Base-by-base conservation (phyloP, 345 rosid genomes). In the Eucalyptus sideroxylon region DNA sequence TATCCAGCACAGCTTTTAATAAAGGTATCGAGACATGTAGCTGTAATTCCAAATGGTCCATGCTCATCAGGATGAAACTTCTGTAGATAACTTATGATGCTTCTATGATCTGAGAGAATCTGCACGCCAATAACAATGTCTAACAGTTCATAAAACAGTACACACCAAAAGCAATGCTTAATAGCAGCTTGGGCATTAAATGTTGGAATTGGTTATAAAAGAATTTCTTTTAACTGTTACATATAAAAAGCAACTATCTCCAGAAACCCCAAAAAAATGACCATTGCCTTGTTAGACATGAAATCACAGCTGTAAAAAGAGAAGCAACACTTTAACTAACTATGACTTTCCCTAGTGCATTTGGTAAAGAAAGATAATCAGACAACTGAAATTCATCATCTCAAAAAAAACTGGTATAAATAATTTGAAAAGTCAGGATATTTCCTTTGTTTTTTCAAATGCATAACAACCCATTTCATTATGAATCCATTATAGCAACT, bases 1-100 rank as follows among this genome's bases (percentile, higher is more conserved):
- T 98, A 96, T 89, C 99, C 99, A 27, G 99, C 99, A 91, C 99
- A 98, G 90, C 99, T 98, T 93, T 97, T 98, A 89, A 98, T 98
- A 88, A 98, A 98, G 56, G 99, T 98, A 88, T 97, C 99, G 17
- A 96, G 99, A 91, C 99, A 98, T 86, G 95, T 93, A 59, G 99
- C 96, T 55, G 99, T 98, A 90, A 98, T 96, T 88, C 99, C 99
- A 60, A 97, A 98, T 86, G 99, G 99, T 16, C 97, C 99, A 85
- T 96, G 98, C 60, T 98, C 99, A 93, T 98, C 99, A 81, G 97
- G 96, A 93, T 97, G 99, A 91, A 98, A 97, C 94, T 97, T 97
- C 93, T 97, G 99, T 89, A 98, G 94, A 92, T 96, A 96, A 91
- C 97, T 98, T 92, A 92, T 94, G 87, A 98, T 97, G 92, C 99